Percentiles rank a stretch among this genome's conserved stretches.
Conservation (phyloP, 345 rosid genomes). For the Acer saccharum region DNA sequence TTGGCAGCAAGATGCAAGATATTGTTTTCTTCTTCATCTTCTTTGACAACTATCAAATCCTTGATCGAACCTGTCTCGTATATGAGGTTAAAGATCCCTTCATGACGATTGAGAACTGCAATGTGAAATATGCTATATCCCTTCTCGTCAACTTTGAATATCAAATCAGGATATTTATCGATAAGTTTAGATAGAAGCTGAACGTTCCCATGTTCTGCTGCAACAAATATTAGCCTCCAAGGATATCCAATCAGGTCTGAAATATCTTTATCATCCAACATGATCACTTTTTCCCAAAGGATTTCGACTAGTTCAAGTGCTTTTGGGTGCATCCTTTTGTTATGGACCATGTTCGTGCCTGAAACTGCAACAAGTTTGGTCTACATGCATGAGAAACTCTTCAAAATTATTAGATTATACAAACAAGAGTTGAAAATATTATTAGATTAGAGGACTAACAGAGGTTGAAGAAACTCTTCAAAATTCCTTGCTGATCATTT, state of each 20-base stretch:
- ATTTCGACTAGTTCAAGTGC: neutral
- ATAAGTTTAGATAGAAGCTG: neutral
- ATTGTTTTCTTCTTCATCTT: conserved; percentile 12
- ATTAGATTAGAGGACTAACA: neutral
- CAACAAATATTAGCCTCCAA: neutral
- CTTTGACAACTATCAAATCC: conserved; percentile 13
- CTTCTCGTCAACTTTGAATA: neutral
- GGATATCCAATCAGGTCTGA: neutral
- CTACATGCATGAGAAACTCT: neutral
- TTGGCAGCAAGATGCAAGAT: conserved; percentile 27
- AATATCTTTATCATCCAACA: too few relatives aligned
- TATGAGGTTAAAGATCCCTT: conserved; percentile 20
- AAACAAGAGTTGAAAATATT: neutral
- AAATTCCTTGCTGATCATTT: neutral
- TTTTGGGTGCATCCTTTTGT: conserved; percentile 3
- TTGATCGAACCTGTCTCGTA: conserved; percentile 11
- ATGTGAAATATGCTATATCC: conserved; percentile 24
- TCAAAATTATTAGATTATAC: neutral
- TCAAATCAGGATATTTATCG: neutral
- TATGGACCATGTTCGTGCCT: neutral
- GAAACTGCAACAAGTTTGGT: neutral
- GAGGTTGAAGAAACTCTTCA: neutral
- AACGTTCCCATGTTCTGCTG: neutral
- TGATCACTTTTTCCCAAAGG: neutral
- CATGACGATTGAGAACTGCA: conserved; percentile 20